Evolutionary conservation across 1,284 basidiomycete species (phyloP).

Genomic region (Volvariella volvacea): DNA sequence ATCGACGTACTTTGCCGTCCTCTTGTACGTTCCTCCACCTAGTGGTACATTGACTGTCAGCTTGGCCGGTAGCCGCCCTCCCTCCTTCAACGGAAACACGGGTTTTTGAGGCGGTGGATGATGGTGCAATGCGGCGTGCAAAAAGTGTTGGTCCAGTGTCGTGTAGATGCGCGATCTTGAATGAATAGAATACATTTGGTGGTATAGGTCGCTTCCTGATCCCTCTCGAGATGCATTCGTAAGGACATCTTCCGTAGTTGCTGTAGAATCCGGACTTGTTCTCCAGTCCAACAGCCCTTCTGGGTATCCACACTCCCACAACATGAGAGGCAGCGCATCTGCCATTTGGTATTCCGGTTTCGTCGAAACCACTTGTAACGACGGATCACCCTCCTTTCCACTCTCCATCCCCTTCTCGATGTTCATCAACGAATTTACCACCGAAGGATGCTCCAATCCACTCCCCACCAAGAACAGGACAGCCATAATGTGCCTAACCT

Average conservation of each 20-base stretch:
- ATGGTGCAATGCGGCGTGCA: slow-evolving; percentile 42
- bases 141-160: slow-evolving; percentile 58
- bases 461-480: slow-evolving; percentile 87
- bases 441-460: slow-evolving; percentile 67
- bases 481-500: slow-evolving; percentile 95
- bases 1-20: slow-evolving; percentile 58
- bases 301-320: slow-evolving; percentile 87
- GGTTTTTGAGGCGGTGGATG: slow-evolving; percentile 27
- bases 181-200: slow-evolving; percentile 53
- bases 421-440: slow-evolving; percentile 77
- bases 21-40: slow-evolving; percentile 66
- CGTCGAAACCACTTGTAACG: slow-evolving; percentile 45
- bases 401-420: slow-evolving; percentile 32
- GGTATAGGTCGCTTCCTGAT: slow-evolving; percentile 35
- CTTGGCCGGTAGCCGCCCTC: slow-evolving; percentile 12
- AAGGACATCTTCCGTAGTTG: slow-evolving; percentile 12
- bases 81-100: slow-evolving; percentile 15
- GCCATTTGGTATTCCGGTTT: slow-evolving; percentile 96
- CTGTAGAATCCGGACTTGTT: slow-evolving; percentile 42
- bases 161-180: slow-evolving; percentile 53
- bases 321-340: slow-evolving; percentile 82
- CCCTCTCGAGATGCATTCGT: slow-evolving; percentile 20
- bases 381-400: slow-evolving; percentile 24
- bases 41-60: slow-evolving; percentile 50
- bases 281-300: slow-evolving; percentile 71